Percentiles rank a stretch among this genome's conserved stretches.
These are phyloP conservation scores for Allantophomopsis cytisporea DNA, from an alignment of 2,329 filamentous ascomycete species.

Conservation along the genomic window DNA sequence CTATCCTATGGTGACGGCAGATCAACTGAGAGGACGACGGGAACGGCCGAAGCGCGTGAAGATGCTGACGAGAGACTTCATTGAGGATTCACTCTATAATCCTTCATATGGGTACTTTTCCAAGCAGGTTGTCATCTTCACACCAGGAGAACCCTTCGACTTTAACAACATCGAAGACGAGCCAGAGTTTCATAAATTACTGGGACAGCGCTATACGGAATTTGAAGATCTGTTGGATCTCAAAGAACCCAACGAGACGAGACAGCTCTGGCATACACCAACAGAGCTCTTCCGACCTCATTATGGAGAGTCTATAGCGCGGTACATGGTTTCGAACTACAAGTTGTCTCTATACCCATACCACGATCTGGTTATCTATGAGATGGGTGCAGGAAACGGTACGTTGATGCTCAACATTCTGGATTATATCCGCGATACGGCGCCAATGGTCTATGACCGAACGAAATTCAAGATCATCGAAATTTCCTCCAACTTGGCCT, in stretches of 20 bases:
- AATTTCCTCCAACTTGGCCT: slow-evolving; percentile 72
- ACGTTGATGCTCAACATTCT: slow-evolving; percentile 97
- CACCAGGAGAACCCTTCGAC: slow-evolving; percentile 78
- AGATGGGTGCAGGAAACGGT: slow-evolving; percentile 94
- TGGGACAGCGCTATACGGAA: slow-evolving; percentile 70
- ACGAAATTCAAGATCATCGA: slow-evolving; percentile 95
- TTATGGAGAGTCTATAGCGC: slow-evolving; percentile 94
- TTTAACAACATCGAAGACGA: slow-evolving; percentile 76
- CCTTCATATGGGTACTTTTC: slow-evolving; percentile 93
- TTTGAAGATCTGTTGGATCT: slow-evolving; percentile 84
- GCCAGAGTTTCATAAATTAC: slow-evolving; percentile 63
- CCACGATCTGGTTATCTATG: slow-evolving; percentile 94
- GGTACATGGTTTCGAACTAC: slow-evolving; percentile 92
- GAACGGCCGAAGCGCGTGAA: slow-evolving; percentile 80
- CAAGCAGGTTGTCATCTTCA: slow-evolving; percentile 93
- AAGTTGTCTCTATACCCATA: slow-evolving; percentile 89
- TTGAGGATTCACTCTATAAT: slow-evolving; percentile 87
- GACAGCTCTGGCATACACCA: slow-evolving; percentile 96
- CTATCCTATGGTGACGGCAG: slow-evolving; percentile 77
- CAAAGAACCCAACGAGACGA: slow-evolving; percentile 49
- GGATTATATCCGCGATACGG: slow-evolving; percentile 82
- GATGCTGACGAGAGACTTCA: slow-evolving; percentile 96
- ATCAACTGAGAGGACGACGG: slow-evolving; percentile 55
- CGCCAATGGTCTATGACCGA: slow-evolving; percentile 85
- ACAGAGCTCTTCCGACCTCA: slow-evolving; percentile 94